A percentile compares a stretch with the other conserved stretches of the same genome.
Evolutionary conservation across 1,284 basidiomycete species (phyloP).

Genomic region (Athelia sp.): DNA sequence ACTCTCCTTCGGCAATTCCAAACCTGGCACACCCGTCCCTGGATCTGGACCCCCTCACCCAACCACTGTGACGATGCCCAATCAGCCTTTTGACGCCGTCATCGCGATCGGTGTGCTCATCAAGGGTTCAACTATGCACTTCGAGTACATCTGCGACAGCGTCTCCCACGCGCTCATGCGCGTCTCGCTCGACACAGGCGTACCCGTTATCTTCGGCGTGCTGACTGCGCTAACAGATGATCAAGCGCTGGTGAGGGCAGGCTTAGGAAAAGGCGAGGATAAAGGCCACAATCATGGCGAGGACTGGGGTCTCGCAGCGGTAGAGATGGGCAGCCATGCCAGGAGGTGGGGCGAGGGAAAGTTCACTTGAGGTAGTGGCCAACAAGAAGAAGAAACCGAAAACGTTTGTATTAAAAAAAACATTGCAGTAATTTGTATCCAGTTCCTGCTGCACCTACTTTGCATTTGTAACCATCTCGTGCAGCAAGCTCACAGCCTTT

Average conservation of each 20-base stretch:
- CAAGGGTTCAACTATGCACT: conserved; percentile 97
- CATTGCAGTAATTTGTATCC: neutral
- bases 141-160: conserved; percentile 96
- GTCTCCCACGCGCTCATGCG: conserved; percentile 93
- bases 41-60: conserved; percentile 15
- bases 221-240: conserved; percentile 91
- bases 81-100: conserved; percentile 85
- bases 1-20: conserved; percentile 38
- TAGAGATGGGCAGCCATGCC: conserved; percentile 82
- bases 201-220: conserved; percentile 97
- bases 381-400: neutral
- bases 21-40: conserved; percentile 40
- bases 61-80: conserved; percentile 34
- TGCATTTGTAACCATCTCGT: conserved; percentile 7
- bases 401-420: neutral
- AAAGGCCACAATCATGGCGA: conserved; percentile 93
- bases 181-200: conserved; percentile 87
- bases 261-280: conserved; percentile 60
- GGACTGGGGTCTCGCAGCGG: conserved; percentile 94
- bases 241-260: conserved; percentile 91
- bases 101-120: conserved; percentile 97
- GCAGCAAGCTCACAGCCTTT: conserved; percentile 12
- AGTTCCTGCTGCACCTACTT: neutral
- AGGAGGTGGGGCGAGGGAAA: conserved; percentile 75
- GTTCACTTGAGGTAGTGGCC: conserved; percentile 31